A percentile compares a stretch with the other conserved stretches of the same genome.
phyloP scores from a whole-genome alignment of 345 rosid genomes.

The Arabis alpina region DNA sequence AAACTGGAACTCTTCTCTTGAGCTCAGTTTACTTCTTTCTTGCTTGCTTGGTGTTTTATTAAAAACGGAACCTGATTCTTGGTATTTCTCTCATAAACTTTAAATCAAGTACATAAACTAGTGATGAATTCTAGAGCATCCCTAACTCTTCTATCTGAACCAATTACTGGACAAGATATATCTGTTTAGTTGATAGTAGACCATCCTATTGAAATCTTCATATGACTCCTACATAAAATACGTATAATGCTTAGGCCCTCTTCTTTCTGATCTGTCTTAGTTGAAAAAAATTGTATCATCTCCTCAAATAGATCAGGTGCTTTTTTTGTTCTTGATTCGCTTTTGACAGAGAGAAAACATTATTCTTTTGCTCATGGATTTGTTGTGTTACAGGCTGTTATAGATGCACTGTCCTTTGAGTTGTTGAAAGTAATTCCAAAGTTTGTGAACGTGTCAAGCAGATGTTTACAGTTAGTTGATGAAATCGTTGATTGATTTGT shows the following conservation, averaged over 20 bases:
- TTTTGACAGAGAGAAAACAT: background rate
- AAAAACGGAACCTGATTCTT: background rate
- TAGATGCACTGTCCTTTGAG: constrained; percentile 74
- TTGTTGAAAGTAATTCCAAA: constrained; percentile 69
- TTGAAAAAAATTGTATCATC: constrained; percentile 41
- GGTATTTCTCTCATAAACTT: background rate
- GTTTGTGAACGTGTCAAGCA: constrained; percentile 57
- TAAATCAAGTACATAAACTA: background rate
- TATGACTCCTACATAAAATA: too few relatives aligned
- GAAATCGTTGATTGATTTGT: constrained; percentile 54
- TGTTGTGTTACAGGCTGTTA: constrained; percentile 51
- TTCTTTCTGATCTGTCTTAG: constrained; percentile 5
- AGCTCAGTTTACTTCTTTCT: constrained; percentile 17
- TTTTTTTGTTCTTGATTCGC: background rate
- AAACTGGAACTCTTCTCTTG: constrained; percentile 61
- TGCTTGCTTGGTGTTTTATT: background rate
- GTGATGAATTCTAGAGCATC: too few relatives aligned
- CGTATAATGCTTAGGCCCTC: background rate
- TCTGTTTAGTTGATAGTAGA: too few relatives aligned
- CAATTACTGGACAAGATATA: too few relatives aligned
- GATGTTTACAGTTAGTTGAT: constrained; percentile 57
- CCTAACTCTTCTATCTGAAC: too few relatives aligned
- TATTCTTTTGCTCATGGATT: constrained; percentile 18
- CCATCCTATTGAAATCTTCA: too few relatives aligned
- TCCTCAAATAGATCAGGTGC: constrained; percentile 63